Percentiles rank a stretch among this genome's conserved stretches.
phyloP scores from a whole-genome alignment of 768 basidiomycete species.

The Tylopilus felleus region DNA sequence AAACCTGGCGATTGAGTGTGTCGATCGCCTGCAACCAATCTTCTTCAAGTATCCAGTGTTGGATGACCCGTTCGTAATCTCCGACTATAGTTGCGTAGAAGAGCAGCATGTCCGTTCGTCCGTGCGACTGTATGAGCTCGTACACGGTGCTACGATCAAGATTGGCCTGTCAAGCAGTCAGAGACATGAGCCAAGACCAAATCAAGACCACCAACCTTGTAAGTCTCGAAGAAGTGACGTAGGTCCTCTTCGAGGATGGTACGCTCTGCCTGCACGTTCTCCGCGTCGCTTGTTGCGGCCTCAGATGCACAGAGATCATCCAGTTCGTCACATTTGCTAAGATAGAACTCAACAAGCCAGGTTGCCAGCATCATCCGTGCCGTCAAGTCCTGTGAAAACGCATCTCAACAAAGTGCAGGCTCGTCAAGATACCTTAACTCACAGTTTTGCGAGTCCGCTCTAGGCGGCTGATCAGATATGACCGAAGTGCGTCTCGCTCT shows the following conservation, averaged over 20 bases:
- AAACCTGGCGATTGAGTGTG: conserved; percentile 83
- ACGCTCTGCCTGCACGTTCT: conserved; percentile 79
- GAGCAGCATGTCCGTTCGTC: conserved; percentile 87
- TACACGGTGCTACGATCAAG: conserved; percentile 84
- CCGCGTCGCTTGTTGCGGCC: conserved; percentile 73
- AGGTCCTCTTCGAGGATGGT: conserved; percentile 89
- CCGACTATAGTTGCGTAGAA: conserved; percentile 82
- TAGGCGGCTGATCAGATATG: conserved; percentile 83
- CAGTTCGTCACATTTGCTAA: conserved; percentile 93
- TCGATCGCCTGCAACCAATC: conserved; percentile 90
- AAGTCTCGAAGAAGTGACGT: conserved; percentile 88
- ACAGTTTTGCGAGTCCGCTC: conserved; percentile 84
- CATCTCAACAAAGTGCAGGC: not conserved
- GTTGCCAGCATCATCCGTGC: conserved; percentile 98
- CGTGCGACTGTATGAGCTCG: conserved; percentile 91
- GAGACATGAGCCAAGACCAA: not conserved
- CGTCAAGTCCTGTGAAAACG: conserved; percentile 65
- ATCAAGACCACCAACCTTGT: conserved; percentile 58
- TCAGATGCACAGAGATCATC: conserved; percentile 93
- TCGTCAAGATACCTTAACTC: conserved; percentile 22
- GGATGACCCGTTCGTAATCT: conserved; percentile 81
- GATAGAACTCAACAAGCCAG: conserved; percentile 96
- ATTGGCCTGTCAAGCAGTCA: conserved; percentile 53
- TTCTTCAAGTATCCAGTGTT: conserved; percentile 91
- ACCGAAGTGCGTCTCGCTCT: conserved; percentile 86